Base-by-base conservation (phyloP, 192 early-diverging fungal genomes). In the Backusella australiensis region DNA sequence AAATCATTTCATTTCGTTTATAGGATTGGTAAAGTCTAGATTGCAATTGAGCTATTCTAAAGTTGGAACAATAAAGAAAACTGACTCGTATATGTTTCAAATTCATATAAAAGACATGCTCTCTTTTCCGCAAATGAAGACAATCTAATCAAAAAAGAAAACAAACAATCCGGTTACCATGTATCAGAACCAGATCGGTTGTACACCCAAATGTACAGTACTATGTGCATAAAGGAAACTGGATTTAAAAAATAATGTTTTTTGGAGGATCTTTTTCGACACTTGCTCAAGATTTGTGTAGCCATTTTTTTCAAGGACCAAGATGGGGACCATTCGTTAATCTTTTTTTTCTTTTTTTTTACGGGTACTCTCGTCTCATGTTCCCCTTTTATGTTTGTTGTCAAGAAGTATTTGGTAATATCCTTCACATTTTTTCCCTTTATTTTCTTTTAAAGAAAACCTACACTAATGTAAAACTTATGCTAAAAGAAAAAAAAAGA, bases 191-290 rank as follows among this genome's bases (percentile, higher is more conserved):
- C 21, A 59, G 56, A 59, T 59, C 56, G n/a, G 3, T 73, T 52
- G 34, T 73, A 59, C 46, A 8, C 53, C 46, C 56, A 26, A 63
- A 63, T 63, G 56, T 63, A 63, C 21, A 63, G 26, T 23, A 14
- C 21, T 63, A 63, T 63, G 56, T 29, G 56, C 56, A 63, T 63
- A 63, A 63, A 63, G 56, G 26, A 63, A 63, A 63, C 56, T 23
- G 56, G 23, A 63, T 63, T 63, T 63, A 4, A 63, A 63, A 63
- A 63, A 4, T 4, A 11, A 14, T 63, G 8, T 63, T 63, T 5
- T 49, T 19, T 17, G 19, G 19, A 29, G 26, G 56, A 26, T 26
- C 21, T 63, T 14, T 63, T 63, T 63, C 8, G 56, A 26, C 29
- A 63, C 56, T 12, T 63, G 56, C 23, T 12, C 56, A 26, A 63